A percentile compares a stretch with the other conserved stretches of the same genome.
phyloP scores from a whole-genome alignment of 352 stramenopile genomes.

The Peronospora tabacina region DNA sequence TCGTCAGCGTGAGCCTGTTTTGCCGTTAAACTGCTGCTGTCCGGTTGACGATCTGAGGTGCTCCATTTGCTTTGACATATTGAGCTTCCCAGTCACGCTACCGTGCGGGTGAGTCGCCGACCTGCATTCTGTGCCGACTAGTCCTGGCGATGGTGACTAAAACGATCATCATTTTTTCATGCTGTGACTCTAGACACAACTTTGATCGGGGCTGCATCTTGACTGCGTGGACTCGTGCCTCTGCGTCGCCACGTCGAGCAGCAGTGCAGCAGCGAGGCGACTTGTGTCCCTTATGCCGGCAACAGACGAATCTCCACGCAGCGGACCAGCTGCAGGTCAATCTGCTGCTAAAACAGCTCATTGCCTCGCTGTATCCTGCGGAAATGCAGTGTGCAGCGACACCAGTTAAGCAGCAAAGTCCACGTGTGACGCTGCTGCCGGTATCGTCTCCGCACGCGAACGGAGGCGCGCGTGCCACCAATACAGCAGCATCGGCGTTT shows the following conservation, averaged over 20 bases:
- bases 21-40: not conserved
- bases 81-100: conserved; percentile 66
- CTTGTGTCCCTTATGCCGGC: conserved; percentile 61
- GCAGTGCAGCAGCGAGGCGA: conserved; percentile 12
- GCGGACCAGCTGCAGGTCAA: conserved; percentile 52
- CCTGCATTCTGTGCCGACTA: conserved; percentile 10
- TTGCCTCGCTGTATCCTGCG: conserved; percentile 45
- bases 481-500: conserved; percentile 27
- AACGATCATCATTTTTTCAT: conserved; percentile 1
- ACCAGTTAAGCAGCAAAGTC: conserved; percentile 37
- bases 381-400: conserved; percentile 35
- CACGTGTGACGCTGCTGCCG: conserved; percentile 17
- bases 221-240: conserved; percentile 47
- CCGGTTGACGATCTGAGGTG: conserved; percentile 46
- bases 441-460: conserved; percentile 8
- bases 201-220: conserved; percentile 75
- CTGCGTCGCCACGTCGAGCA: conserved; percentile 11
- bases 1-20: conserved; percentile 4
- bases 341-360: conserved; percentile 53
- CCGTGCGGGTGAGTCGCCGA: conserved; percentile 38
- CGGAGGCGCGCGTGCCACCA: conserved; percentile 13
- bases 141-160: not conserved
- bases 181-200: conserved; percentile 50
- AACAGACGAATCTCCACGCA: conserved; percentile 23
- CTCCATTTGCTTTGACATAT: conserved; percentile 72